Percentiles rank a stretch among this genome's conserved stretches.
These are phyloP conservation scores for Melampsora americana DNA, from an alignment of 1,284 basidiomycete species.

Conservation along the genomic window DNA sequence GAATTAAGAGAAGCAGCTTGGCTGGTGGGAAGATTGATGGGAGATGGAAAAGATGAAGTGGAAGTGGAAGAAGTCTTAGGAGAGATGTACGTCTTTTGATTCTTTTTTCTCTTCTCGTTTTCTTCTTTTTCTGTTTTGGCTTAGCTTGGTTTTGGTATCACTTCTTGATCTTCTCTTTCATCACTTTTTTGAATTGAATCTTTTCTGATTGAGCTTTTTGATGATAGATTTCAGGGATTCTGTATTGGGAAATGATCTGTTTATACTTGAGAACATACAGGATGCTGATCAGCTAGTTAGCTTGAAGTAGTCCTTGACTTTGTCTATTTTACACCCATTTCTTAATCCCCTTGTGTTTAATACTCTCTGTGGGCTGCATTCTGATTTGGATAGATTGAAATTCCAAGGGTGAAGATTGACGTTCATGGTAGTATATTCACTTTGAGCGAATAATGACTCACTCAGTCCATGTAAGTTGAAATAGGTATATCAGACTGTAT, in stretches of 20 bases:
- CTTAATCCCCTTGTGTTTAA: no score
- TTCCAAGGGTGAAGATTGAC: no score
- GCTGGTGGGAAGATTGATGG: background rate
- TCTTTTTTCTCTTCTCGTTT: background rate
- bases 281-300: no score
- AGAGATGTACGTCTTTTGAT: conserved; percentile 27
- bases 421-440: no score
- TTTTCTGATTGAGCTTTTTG: background rate
- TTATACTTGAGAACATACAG: background rate
- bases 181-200: background rate
- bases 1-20: conserved; percentile 19
- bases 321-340: no score
- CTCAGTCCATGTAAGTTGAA: no score
- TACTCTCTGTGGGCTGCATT: no score
- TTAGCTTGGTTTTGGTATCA: background rate
- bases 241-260: conserved; percentile 32
- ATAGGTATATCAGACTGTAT: no score
- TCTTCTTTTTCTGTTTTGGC: background rate
- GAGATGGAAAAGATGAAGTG: conserved; percentile 19
- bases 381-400: no score
- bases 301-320: no score
- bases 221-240: conserved; percentile 25
- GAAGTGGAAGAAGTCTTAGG: conserved; percentile 30
- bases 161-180: background rate
- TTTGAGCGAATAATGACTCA: no score